Conservation (phyloP, 495 filamentous ascomycete species). For the Podospora pseudoanserina region DNA sequence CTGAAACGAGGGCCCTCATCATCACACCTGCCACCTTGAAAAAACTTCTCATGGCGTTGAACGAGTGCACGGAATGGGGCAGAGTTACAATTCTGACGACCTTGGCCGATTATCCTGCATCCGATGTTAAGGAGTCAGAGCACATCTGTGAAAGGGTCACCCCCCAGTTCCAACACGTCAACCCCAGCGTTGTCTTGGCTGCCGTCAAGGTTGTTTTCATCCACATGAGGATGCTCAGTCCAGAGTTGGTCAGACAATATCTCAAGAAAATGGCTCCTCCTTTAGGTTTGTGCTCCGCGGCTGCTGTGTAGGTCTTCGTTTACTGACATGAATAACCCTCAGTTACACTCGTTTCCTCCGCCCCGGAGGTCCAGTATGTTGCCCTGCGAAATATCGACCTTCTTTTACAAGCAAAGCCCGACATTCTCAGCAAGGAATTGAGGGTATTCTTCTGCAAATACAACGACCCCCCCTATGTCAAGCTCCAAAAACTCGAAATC, state of each 20-base stretch:
- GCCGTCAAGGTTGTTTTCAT: constrained; percentile 97
- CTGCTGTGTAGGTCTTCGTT: not conserved
- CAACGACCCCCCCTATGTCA: constrained; percentile 97
- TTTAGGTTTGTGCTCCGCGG: constrained; percentile 56
- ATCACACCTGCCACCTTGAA: constrained; percentile 79
- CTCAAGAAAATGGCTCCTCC: constrained; percentile 98
- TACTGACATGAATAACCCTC: constrained; percentile 23
- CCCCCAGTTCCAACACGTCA: constrained; percentile 98
- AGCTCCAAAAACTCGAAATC: constrained; percentile 95
- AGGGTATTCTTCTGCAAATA: constrained; percentile 99
- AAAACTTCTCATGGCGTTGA: constrained; percentile 93
- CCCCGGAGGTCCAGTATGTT: constrained; percentile 96
- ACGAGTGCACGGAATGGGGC: constrained; percentile 99
- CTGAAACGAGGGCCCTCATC: constrained; percentile 81
- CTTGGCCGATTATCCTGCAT: constrained; percentile 79
- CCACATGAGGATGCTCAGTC: constrained; percentile 82
- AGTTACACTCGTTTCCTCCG: constrained; percentile 95
- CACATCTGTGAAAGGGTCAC: constrained; percentile 96
- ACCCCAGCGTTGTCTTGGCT: constrained; percentile 91
- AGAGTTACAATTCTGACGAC: constrained; percentile 89
- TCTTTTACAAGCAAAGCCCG: constrained; percentile 88
- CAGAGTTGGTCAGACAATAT: constrained; percentile 75
- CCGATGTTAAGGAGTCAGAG: constrained; percentile 91
- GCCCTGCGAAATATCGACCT: constrained; percentile 94
- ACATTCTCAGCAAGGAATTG: constrained; percentile 94